phyloP scores from a whole-genome alignment of 805 yeast species.

The Lachancea quebecensis region DNA sequence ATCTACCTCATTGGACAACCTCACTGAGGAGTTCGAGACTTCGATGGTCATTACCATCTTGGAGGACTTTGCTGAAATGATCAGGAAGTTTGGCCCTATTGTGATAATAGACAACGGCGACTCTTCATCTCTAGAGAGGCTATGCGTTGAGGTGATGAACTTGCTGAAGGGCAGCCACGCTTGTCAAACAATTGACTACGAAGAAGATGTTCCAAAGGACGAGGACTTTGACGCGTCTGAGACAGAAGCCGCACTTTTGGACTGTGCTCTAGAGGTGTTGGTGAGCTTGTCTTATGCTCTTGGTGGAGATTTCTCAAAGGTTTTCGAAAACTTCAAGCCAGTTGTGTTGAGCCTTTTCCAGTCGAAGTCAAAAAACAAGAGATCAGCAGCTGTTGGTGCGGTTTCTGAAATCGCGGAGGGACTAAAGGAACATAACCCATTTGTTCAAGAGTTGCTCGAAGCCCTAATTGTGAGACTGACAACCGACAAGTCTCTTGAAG shows the following conservation, averaged over 20 bases:
- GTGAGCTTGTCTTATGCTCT: conserved; percentile 70
- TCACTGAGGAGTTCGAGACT: conserved; percentile 78
- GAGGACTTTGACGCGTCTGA: conserved; percentile 51
- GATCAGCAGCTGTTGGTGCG: conserved; percentile 81
- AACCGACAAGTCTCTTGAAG: conserved; percentile 75
- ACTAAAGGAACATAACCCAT: conserved; percentile 59
- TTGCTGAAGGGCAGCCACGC: conserved; percentile 77
- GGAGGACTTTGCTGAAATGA: conserved; percentile 63
- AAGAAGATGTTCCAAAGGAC: conserved; percentile 51
- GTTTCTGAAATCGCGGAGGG: conserved; percentile 83
- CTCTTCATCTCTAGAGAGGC: conserved; percentile 51
- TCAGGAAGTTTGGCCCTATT: conserved; percentile 63
- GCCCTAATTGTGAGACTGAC: conserved; percentile 62
- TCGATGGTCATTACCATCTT: conserved; percentile 73
- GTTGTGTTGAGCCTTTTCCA: conserved; percentile 49
- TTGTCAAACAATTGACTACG: conserved; percentile 73
- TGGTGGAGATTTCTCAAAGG: conserved; percentile 66
- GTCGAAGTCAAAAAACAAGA: conserved; percentile 62
- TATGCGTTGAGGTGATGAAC: conserved; percentile 65
- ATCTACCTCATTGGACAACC: conserved; percentile 50
- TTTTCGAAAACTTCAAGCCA: conserved; percentile 68
- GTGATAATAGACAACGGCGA: conserved; percentile 55
- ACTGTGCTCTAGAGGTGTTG: conserved; percentile 79
- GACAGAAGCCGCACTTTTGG: conserved; percentile 64
- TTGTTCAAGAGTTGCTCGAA: conserved; percentile 61